Conservation (phyloP, 148 eudicot genomes). For the Amaranthus palmeri region DNA sequence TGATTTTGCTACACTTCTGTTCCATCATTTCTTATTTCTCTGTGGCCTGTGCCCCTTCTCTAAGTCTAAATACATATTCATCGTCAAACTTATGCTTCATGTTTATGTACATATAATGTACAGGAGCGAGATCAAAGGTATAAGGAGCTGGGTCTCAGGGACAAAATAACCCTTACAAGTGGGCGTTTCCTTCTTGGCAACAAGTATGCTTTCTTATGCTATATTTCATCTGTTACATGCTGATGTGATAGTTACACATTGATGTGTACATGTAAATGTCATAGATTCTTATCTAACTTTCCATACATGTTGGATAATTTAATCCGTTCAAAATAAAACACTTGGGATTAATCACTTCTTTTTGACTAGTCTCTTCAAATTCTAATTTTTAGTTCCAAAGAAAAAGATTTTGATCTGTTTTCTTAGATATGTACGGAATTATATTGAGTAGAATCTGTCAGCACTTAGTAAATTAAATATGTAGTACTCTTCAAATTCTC, state of each 20-base stretch:
- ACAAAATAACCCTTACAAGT: conserved; percentile 92
- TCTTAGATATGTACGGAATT: too few species aligned
- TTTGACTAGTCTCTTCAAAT: neutral
- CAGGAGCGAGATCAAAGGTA: conserved; percentile 99
- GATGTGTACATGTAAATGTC: neutral
- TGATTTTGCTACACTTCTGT: neutral
- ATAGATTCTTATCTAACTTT: neutral
- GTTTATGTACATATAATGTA: conserved; percentile 6
- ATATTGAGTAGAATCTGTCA: too few species aligned
- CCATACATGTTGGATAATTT: neutral
- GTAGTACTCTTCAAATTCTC: too few species aligned
- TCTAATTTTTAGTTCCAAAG: neutral
- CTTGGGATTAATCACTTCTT: neutral
- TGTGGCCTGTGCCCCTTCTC: too few species aligned
- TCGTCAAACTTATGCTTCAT: conserved; percentile 3
- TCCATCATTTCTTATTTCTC: neutral
- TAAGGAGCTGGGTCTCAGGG: conserved; percentile 94
- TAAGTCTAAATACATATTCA: neutral
- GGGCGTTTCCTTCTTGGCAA: conserved; percentile 98
- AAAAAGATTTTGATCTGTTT: too few species aligned
- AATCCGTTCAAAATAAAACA: neutral
- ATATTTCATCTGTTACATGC: neutral
- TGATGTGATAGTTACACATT: neutral
- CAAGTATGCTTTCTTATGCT: conserved; percentile 52
- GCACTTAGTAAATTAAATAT: too few species aligned